Base-by-base conservation (phyloP, 2,329 filamentous ascomycete genomes). In the Cytospora piceicola region DNA sequence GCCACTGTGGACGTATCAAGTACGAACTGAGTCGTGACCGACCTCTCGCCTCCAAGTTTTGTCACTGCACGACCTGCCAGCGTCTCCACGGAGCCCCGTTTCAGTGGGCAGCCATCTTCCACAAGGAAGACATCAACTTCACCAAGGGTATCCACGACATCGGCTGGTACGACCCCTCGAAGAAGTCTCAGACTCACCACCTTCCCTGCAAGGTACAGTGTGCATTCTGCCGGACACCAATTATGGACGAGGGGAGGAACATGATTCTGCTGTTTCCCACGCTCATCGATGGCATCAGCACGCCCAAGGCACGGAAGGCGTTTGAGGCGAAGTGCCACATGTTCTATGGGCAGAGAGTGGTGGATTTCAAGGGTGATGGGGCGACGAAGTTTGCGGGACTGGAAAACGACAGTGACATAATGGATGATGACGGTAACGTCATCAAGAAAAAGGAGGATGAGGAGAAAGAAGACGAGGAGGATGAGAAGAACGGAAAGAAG, bases 21-120 rank as follows among this genome's bases (percentile, higher is more conserved):
- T 96, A 92, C 74, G 83, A 90, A 75, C 75, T 96, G 49, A 87
- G 82, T 61, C 81, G 89, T 27, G 85, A 91, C 60, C 85, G 84
- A 74, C 93, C 93, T 0, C 78, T 96, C 42, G 85, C 89, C 46
- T 83, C 85, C 42, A 96, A 96, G 75, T 89, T 90, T 73, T 96
- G 93, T 75, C 93, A 96, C 77, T 96, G 93, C 78, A 83, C 82
- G 0, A 92, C 90, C 54, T 96, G 93, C 75, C 91, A 95, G 79
- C 84, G 86, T 15, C 82, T 94, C 70, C 93, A 96, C 72, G 92
- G 89, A 61, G 91, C 92, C 4, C 92, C 92, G 0, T 94, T 95
- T 78, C 93, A 96, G 79, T 95, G 92, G 92, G 91, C 92, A 0
- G 90, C 92, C 52, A 93, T 96, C 70, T 94, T 96, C 78, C 85